phyloP scores from a whole-genome alignment of 495 filamentous ascomycete species.

The Rhypophila decipiens region DNA sequence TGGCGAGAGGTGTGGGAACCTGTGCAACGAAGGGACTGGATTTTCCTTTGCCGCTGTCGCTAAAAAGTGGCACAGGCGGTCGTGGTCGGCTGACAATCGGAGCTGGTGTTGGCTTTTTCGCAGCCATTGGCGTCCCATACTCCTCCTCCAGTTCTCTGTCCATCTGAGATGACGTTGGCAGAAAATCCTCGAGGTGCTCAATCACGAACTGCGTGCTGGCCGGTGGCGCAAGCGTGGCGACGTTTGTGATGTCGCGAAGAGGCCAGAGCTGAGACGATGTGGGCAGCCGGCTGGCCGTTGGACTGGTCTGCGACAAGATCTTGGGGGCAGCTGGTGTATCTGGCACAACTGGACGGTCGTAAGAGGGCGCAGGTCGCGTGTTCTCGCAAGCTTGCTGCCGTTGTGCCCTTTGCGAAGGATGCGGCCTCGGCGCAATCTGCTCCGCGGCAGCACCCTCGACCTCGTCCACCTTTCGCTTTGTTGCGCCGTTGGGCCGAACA shows the following conservation, averaged over 20 bases:
- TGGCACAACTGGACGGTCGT: too few relatives aligned
- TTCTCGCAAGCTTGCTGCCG: too few relatives aligned
- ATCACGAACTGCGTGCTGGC: conserved; percentile 33
- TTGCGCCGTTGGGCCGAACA: conserved; percentile 21
- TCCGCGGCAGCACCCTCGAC: too few relatives aligned
- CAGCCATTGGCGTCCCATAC: neutral
- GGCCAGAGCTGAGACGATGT: too few relatives aligned
- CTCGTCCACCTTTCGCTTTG: conserved; percentile 11
- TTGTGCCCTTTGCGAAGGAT: too few relatives aligned
- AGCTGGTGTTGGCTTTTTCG: neutral
- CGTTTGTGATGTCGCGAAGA: too few relatives aligned
- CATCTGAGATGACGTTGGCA: conserved; percentile 43
- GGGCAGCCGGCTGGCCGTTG: too few relatives aligned
- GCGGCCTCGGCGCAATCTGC: too few relatives aligned
- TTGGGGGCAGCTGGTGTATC: too few relatives aligned
- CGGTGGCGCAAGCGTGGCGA: neutral
- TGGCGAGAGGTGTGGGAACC: neutral
- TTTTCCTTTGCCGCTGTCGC: neutral
- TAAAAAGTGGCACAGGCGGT: neutral
- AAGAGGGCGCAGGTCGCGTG: too few relatives aligned
- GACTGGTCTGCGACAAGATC: too few relatives aligned
- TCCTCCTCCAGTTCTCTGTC: conserved; percentile 35
- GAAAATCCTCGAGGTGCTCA: conserved; percentile 40
- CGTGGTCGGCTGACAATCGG: conserved; percentile 22
- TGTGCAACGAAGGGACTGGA: neutral